Conservation (phyloP, 2,329 filamentous ascomycete species). For the Neobulgaria alba region DNA sequence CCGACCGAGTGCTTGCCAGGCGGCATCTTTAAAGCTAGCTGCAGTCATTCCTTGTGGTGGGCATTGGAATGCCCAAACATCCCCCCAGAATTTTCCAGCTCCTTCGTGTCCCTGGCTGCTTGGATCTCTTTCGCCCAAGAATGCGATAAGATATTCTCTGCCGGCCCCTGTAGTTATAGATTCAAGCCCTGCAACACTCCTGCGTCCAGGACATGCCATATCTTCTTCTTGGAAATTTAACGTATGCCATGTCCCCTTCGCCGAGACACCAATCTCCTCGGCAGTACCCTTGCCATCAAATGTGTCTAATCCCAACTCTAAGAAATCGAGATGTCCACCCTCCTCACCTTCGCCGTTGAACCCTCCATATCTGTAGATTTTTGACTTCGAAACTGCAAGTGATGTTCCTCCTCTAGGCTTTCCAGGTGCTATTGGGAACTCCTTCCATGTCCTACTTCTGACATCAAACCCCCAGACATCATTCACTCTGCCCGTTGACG, state of each 20-base stretch:
- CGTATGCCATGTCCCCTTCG: constrained; percentile 47
- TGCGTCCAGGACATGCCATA: constrained; percentile 40
- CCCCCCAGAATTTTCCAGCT: constrained; percentile 46
- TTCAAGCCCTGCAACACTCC: constrained; percentile 46
- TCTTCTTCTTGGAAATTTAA: constrained; percentile 36
- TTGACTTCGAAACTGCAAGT: constrained; percentile 54
- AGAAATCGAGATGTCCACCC: constrained; percentile 62
- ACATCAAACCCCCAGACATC: constrained; percentile 78
- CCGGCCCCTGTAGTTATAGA: constrained; percentile 50
- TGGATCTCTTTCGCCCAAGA: constrained; percentile 48
- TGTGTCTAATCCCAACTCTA: constrained; percentile 47
- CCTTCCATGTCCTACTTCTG: constrained; percentile 53
- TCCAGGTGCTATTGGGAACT: constrained; percentile 58
- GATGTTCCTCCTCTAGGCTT: constrained; percentile 58
- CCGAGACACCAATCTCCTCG: constrained; percentile 42
- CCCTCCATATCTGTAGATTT: constrained; percentile 72
- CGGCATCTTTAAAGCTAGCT: constrained; percentile 47
- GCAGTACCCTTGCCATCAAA: constrained; percentile 42
- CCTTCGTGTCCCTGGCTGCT: constrained; percentile 40
- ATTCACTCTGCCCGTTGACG: constrained; percentile 47
- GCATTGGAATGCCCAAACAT: constrained; percentile 58
- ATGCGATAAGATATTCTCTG: constrained; percentile 52
- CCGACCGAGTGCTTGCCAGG: constrained; percentile 43
- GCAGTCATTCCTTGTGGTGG: constrained; percentile 45
- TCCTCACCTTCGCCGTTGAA: constrained; percentile 64